Base-by-base conservation (phyloP, 305 asterid species). In the Fraxinus dipetala region DNA sequence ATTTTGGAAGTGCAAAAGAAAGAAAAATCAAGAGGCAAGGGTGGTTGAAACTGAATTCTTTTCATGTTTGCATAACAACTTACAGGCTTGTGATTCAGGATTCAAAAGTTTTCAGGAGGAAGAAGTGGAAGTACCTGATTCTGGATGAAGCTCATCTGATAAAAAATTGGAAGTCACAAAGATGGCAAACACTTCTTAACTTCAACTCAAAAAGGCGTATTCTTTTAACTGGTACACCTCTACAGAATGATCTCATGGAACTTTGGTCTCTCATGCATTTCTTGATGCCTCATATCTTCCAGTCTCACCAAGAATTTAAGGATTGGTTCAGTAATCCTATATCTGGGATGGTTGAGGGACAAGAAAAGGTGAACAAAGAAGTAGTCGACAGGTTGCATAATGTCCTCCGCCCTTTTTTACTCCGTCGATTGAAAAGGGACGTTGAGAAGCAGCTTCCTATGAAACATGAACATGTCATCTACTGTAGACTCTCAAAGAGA, bases 231-330 rank as follows among this genome's bases (percentile, higher is more conserved):
- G 99, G 99, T 76, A 96, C 99, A 14, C 99, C 99, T 35, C 90
- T 96, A 78, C 99, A 96, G 88, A 96, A 96, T 87, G 99, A 96
- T 90, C 95, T 96, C 54, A 96, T 96, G 99, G 99, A 96, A 88
- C 94, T 96, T 78, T 96, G 99, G 99, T 96, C 99, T 83, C 90
- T 96, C 75, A 96, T 96, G 99, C 99, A 96, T 95, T 96, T 96
- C 90, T 87, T 96, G 94, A 96, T 95, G 99, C 99, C 99, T 6
- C 99, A 96, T 83, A 80, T 96, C 89, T 96, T 96, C 87, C 99
- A 95, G 83, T 96, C 99, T 85, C 99, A 96, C 88, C 98, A 95
- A 90, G 99, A 96, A 89, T 96, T 96, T 80, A 96, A 96, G 92
- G 98, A 95, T 75, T 96, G 99, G 99, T 96, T 96, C 84, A 83